Conservation (phyloP, 164 flowering plant species). For the Chimonanthus praecox region DNA sequence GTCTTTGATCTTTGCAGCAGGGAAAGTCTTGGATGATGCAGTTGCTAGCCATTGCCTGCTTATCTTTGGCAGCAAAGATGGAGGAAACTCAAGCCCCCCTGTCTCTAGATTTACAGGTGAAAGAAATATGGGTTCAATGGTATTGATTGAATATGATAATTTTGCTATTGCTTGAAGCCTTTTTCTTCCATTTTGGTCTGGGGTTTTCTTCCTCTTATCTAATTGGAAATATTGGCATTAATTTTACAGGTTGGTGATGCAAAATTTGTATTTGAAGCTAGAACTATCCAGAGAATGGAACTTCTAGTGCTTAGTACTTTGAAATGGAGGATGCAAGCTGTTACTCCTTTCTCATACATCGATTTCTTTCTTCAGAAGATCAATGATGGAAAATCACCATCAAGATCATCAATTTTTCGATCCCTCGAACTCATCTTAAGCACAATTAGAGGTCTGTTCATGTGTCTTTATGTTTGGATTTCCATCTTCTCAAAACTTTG, state of each 20-base stretch:
- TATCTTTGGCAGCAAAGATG: constrained; percentile 86
- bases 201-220: neutral
- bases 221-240: neutral
- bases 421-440: constrained; percentile 40
- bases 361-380: constrained; percentile 54
- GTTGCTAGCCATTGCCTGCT: constrained; percentile 67
- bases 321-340: constrained; percentile 77
- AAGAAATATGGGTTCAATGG: constrained; percentile 5
- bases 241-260: constrained; percentile 54
- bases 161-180: neutral
- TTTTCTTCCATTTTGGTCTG: neutral
- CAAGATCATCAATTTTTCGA: constrained; percentile 20
- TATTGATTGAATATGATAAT: constrained; percentile 9
- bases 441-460: constrained; percentile 38
- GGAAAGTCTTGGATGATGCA: constrained; percentile 78
- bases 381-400: constrained; percentile 29
- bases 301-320: constrained; percentile 74
- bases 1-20: constrained; percentile 33
- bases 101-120: constrained; percentile 72
- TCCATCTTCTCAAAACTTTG: neutral
- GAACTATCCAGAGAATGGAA: constrained; percentile 82
- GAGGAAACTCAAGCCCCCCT: constrained; percentile 76
- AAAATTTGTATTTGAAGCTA: constrained; percentile 64
- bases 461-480: neutral
- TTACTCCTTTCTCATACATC: constrained; percentile 72